These are phyloP conservation scores for Sclerotinia nivalis DNA, from an alignment of 2,329 filamentous ascomycete genomes.

Conservation along the genomic window DNA sequence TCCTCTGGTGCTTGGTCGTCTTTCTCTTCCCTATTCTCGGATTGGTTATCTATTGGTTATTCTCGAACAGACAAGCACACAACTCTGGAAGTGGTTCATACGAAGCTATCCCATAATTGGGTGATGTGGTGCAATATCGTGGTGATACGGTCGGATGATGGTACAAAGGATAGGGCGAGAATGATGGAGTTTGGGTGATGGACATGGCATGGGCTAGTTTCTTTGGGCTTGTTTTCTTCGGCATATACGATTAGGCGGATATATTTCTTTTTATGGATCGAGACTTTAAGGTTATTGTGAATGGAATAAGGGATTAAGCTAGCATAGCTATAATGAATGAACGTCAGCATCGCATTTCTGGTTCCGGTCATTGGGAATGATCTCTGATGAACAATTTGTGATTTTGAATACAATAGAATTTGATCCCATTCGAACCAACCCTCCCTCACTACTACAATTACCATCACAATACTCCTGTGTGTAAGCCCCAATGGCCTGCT, in stretches of 20 bases:
- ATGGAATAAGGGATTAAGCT: not conserved
- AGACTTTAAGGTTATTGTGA: not conserved
- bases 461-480: not conserved
- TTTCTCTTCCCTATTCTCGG: constrained; percentile 65
- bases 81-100: constrained; percentile 53
- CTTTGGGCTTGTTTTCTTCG: not conserved
- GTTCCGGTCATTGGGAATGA: not conserved
- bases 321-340: constrained; percentile 12
- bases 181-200: constrained; percentile 6
- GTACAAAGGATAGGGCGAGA: not conserved
- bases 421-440: not conserved
- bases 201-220: not conserved
- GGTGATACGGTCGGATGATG: not conserved
- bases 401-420: not conserved
- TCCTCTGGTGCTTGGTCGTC: constrained; percentile 63
- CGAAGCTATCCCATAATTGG: constrained; percentile 45
- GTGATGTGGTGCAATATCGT: too few relatives aligned
- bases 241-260: constrained; percentile 2
- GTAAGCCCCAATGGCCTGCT: not conserved
- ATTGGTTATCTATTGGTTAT: constrained; percentile 63
- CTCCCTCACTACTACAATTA: not conserved
- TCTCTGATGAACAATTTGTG: not conserved
- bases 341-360: not conserved
- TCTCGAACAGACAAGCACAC: constrained; percentile 61
- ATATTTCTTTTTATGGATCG: not conserved